phyloP scores from a whole-genome alignment of 192 early-diverging fungal species.

The Neocallimastix lanati region DNA sequence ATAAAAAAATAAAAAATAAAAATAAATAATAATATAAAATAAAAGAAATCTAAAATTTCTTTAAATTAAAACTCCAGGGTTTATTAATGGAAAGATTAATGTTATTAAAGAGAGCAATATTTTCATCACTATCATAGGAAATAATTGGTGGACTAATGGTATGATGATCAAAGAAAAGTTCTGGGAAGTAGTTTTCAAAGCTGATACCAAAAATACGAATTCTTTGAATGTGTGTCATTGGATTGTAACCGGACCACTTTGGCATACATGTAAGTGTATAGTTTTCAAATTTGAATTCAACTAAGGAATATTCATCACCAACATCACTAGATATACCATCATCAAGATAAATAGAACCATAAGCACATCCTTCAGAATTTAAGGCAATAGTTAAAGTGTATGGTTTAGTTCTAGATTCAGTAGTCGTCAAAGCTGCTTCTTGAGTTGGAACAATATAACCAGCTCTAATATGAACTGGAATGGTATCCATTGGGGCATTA shows the following conservation, averaged over 20 bases:
- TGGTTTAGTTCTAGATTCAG: slow-evolving; percentile 17
- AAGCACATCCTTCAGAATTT: slow-evolving; percentile 18
- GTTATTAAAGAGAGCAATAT: neutral
- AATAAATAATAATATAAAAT: no score
- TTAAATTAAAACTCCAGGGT: neutral
- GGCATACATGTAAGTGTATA: neutral
- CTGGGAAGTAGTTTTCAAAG: neutral
- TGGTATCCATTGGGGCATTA: slow-evolving; percentile 24
- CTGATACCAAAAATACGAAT: neutral
- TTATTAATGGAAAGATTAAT: neutral
- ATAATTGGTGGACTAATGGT: neutral
- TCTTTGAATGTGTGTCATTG: neutral
- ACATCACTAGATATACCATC: slow-evolving; percentile 32
- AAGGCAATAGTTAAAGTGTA: slow-evolving; percentile 31
- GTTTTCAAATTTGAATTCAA: neutral
- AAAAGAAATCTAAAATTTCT: neutral
- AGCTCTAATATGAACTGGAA: slow-evolving; percentile 40
- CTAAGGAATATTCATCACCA: slow-evolving; percentile 1
- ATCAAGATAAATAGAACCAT: slow-evolving; percentile 35
- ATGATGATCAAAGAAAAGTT: neutral
- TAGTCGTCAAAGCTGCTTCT: slow-evolving; percentile 21
- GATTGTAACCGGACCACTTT: neutral
- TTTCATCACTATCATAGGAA: neutral
- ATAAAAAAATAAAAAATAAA: no score
- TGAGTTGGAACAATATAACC: slow-evolving; percentile 35